These are phyloP conservation scores for Cyclotella kingstonii DNA, from an alignment of 108 stramenopile species.

Conservation along the genomic window DNA sequence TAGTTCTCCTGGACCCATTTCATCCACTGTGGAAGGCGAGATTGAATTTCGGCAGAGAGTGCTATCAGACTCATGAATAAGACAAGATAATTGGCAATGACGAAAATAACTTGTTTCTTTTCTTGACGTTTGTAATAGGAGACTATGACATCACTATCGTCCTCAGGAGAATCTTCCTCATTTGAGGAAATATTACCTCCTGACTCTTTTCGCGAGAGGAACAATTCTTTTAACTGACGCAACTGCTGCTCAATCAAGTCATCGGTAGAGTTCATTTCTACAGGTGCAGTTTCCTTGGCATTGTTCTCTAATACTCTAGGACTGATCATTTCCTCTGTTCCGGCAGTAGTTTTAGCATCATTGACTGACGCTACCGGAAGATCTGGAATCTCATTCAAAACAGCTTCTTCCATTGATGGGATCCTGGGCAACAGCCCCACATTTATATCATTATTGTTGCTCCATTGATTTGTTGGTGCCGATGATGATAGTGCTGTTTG, in stretches of 20 bases:
- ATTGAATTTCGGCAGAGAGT: conserved; percentile 83
- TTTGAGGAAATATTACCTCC: background rate
- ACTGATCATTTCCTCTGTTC: background rate
- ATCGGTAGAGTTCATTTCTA: conserved; percentile 16
- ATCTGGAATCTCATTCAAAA: too few species aligned
- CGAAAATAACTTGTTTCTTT: conserved; percentile 78
- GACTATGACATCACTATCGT: conserved; percentile 3
- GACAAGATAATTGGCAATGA: conserved; percentile 76
- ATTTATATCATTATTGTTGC: too few species aligned
- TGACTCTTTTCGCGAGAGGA: conserved; percentile 5
- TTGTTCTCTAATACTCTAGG: background rate
- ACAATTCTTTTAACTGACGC: conserved; percentile 35
- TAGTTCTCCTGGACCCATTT: conserved; percentile 62
- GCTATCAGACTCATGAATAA: conserved; percentile 79
- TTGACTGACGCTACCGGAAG: background rate
- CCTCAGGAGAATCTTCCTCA: conserved; percentile 11
- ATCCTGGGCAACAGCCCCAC: too few species aligned
- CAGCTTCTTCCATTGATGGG: too few species aligned
- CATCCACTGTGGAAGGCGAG: conserved; percentile 72
- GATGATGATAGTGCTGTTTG: background rate
- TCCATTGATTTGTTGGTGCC: background rate
- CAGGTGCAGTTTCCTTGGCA: background rate
- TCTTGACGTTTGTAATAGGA: conserved; percentile 40
- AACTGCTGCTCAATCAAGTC: conserved; percentile 33
- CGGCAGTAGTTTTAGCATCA: background rate